These are phyloP conservation scores for Fusarium ramigenum DNA, from an alignment of 2,329 filamentous ascomycete species.

Conservation along the genomic window DNA sequence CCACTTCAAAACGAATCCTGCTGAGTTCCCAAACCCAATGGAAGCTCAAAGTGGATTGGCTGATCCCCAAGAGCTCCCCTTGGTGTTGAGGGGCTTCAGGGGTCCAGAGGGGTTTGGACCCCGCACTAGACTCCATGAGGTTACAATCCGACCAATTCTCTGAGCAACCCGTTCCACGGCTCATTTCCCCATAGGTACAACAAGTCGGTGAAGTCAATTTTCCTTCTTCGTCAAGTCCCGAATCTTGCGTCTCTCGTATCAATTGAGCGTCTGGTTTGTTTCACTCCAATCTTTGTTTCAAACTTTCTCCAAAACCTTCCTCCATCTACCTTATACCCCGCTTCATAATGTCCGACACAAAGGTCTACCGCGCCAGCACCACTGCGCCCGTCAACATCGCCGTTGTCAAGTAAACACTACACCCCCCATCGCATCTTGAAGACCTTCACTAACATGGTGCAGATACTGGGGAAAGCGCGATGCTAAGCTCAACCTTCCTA, in stretches of 20 bases:
- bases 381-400: constrained; percentile 98
- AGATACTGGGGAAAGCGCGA: constrained; percentile 97
- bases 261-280: constrained; percentile 1
- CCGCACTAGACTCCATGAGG: constrained; percentile 42
- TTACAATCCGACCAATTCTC: constrained; percentile 8
- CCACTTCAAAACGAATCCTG: neutral
- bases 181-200: constrained; percentile 40
- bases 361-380: constrained; percentile 90
- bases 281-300: neutral
- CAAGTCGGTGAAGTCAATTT: constrained; percentile 42
- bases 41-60: constrained; percentile 11
- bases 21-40: neutral
- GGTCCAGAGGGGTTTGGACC: constrained; percentile 38
- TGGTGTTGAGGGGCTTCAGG: constrained; percentile 38
- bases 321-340: neutral
- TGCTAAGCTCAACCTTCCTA: constrained; percentile 91
- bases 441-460: neutral
- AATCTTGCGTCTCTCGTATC: neutral
- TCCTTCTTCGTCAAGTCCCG: neutral
- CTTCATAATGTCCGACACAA: constrained; percentile 57
- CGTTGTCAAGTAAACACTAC: constrained; percentile 80
- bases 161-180: constrained; percentile 14
- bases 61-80: neutral
- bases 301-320: neutral
- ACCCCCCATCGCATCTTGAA: constrained; percentile 16